phyloP scores from a whole-genome alignment of 179 eudicot species.

The Silene noctiflora region DNA sequence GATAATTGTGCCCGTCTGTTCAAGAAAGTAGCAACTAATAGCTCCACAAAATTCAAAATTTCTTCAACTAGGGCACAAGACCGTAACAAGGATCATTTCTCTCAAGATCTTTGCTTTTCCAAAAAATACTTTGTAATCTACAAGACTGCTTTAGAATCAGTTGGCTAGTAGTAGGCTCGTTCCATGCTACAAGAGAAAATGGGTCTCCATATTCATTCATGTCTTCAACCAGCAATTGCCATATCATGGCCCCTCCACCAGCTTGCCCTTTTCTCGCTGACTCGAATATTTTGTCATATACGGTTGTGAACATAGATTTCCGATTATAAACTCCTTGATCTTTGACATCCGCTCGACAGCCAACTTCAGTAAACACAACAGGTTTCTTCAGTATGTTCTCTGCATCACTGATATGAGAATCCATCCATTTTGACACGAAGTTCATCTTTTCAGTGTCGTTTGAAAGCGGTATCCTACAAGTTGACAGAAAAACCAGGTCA shows the following conservation, averaged over 20 bases:
- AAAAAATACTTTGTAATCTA: conserved; percentile 29
- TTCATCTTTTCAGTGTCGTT: conserved; percentile 35
- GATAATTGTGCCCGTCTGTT: not conserved
- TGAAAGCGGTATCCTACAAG: conserved; percentile 44
- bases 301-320: conserved; percentile 31
- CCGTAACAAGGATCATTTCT: conserved; percentile 34
- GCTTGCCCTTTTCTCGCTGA: conserved; percentile 49
- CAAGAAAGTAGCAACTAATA: not conserved
- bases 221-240: conserved; percentile 57
- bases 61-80: conserved; percentile 20
- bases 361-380: conserved; percentile 58
- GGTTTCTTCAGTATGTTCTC: conserved; percentile 52
- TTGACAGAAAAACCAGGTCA: not conserved
- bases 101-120: conserved; percentile 12
- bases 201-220: conserved; percentile 48
- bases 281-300: conserved; percentile 37
- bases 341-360: conserved; percentile 33
- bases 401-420: conserved; percentile 46
- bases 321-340: conserved; percentile 27
- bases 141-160: conserved; percentile 50
- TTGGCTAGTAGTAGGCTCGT: conserved; percentile 40
- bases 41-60: too few species aligned
- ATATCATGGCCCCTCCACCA: conserved; percentile 55
- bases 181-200: conserved; percentile 46
- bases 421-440: conserved; percentile 44